These are phyloP conservation scores for Cryoendolithus antarcticus DNA, from an alignment of 2,329 filamentous ascomycete genomes.

Conservation along the genomic window DNA sequence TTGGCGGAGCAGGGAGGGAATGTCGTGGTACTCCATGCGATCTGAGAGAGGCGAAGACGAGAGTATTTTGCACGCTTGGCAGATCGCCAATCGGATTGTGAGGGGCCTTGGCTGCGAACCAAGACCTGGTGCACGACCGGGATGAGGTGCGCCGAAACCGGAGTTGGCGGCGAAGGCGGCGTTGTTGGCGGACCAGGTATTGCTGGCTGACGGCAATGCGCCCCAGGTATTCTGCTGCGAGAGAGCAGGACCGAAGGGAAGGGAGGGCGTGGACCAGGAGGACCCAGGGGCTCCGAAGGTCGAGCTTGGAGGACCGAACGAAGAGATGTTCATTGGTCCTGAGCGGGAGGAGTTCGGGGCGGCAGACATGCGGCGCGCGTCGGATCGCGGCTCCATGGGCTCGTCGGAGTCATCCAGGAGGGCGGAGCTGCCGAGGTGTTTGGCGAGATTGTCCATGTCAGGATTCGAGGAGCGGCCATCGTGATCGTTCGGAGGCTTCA, in stretches of 20 bases:
- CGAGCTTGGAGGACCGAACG: slow-evolving; percentile 9
- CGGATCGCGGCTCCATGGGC: slow-evolving; percentile 39
- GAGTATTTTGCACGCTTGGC: slow-evolving; percentile 62
- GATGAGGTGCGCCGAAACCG: slow-evolving; percentile 37
- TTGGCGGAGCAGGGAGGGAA: slow-evolving; percentile 50
- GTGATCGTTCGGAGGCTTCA: slow-evolving; percentile 39
- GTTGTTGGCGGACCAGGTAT: slow-evolving; percentile 12
- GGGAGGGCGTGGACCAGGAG: slow-evolving; percentile 30
- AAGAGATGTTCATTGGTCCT: slow-evolving; percentile 19
- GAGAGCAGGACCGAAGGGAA: slow-evolving; percentile 28
- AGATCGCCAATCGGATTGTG: slow-evolving; percentile 60
- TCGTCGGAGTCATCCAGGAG: slow-evolving; percentile 61
- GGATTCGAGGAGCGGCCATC: slow-evolving; percentile 31
- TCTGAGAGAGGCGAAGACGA: slow-evolving; percentile 27
- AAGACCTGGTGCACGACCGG: slow-evolving; percentile 12
- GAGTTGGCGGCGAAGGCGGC: slow-evolving; percentile 32
- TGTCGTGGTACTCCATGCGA: slow-evolving; percentile 51
- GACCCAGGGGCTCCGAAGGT: slow-evolving; percentile 19
- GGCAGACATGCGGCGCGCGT: slow-evolving; percentile 27
- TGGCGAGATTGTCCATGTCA: slow-evolving; percentile 37
- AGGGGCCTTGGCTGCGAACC: slow-evolving; percentile 41
- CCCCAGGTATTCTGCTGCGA: slow-evolving; percentile 26
- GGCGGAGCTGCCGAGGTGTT: slow-evolving; percentile 81
- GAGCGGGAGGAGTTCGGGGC: slow-evolving; percentile 14
- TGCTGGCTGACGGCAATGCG: slow-evolving; percentile 21